These are phyloP conservation scores for Podospora sp. DNA, from an alignment of 495 filamentous ascomycete genomes.

Conservation along the genomic window DNA sequence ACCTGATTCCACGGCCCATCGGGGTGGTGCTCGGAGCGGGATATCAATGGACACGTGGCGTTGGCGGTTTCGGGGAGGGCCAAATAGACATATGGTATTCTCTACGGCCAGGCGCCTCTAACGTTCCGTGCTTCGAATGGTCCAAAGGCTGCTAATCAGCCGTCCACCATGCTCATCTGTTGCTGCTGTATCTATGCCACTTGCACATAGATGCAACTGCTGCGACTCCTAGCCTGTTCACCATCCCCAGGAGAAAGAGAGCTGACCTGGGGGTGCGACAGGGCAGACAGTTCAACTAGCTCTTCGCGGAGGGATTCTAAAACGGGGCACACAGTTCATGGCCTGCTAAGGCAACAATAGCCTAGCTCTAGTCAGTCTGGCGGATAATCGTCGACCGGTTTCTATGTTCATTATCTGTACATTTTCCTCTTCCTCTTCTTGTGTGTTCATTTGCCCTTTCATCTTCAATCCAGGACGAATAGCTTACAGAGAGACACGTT, in stretches of 20 bases:
- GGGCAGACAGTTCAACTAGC: neutral
- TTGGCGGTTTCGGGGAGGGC: neutral
- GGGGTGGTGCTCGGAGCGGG: neutral
- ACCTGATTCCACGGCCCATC: neutral
- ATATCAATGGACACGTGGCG: neutral
- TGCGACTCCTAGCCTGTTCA: neutral
- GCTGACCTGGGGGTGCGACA: neutral
- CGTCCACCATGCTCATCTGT: neutral
- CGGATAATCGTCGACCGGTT: conserved; percentile 2
- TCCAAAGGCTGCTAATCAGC: neutral
- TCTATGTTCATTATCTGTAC: conserved; percentile 21
- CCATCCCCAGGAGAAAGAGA: neutral
- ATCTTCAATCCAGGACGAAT: neutral
- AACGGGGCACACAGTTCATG: no score
- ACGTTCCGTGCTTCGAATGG: neutral
- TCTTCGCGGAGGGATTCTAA: neutral
- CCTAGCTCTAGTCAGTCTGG: neutral
- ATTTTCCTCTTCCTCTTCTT: neutral
- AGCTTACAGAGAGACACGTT: conserved; percentile 2
- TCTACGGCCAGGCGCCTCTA: neutral
- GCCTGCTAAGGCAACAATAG: neutral
- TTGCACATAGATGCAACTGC: neutral
- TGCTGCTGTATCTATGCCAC: neutral
- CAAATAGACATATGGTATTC: neutral
- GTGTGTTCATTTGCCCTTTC: neutral